A percentile compares a stretch with the other conserved stretches of the same genome.
Evolutionary conservation across 169 alveolate genomes (phyloP).

Genomic region (Plasmodium fragile): DNA sequence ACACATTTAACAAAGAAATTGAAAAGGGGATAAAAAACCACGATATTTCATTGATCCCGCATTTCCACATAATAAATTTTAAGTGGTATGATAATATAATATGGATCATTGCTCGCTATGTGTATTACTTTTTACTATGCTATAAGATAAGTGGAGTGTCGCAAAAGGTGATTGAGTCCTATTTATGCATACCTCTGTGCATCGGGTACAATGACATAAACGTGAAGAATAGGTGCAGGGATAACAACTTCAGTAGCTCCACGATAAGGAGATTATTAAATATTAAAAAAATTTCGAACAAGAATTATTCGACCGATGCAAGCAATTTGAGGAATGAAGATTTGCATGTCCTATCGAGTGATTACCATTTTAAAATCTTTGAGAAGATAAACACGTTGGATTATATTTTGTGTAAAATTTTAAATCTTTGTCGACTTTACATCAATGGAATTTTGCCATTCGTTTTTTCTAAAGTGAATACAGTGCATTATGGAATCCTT

Average conservation of each 20-base stretch:
- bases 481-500: slow-evolving; percentile 88
- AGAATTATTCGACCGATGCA: slow-evolving; percentile 12
- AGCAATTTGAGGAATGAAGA: slow-evolving; percentile 14
- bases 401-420: slow-evolving; percentile 81
- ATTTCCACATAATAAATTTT: slow-evolving; percentile 73
- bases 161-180: slow-evolving; percentile 56
- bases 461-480: slow-evolving; percentile 86
- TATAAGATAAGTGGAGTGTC: slow-evolving; percentile 56
- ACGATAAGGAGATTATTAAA: slow-evolving; percentile 70
- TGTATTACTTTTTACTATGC: slow-evolving; percentile 47
- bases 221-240: slow-evolving; percentile 1
- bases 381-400: slow-evolving; percentile 74
- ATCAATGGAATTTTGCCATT: slow-evolving; percentile 91
- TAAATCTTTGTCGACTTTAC: slow-evolving; percentile 90
- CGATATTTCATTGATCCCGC: slow-evolving; percentile 73
- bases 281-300: slow-evolving; percentile 31
- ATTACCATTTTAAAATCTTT: slow-evolving; percentile 68
- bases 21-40: slow-evolving; percentile 57
- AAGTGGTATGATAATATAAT: slow-evolving; percentile 75
- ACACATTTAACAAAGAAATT: slow-evolving; percentile 24
- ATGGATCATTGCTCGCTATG: slow-evolving; percentile 71
- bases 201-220: slow-evolving; percentile 51
- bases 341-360: slow-evolving; percentile 43
- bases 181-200: slow-evolving; percentile 65
- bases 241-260: slow-evolving; percentile 41